These are phyloP conservation scores for Lojkania enalia DNA, from an alignment of 2,329 filamentous ascomycete genomes.

Conservation along the genomic window DNA sequence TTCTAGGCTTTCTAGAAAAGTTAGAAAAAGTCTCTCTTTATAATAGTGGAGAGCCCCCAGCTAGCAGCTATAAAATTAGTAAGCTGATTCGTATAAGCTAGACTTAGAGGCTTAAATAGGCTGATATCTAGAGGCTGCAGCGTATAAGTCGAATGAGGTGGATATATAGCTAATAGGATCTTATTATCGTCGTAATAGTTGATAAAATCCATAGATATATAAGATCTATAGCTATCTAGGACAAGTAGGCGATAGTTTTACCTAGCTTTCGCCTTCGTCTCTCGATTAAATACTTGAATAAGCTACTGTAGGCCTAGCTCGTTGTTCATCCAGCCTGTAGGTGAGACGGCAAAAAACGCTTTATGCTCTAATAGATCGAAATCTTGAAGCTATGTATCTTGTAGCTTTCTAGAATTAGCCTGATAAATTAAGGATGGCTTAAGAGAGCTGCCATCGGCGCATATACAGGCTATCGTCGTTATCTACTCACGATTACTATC, in stretches of 20 bases:
- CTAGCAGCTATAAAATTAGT: conserved; percentile 4
- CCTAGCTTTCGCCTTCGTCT: conserved; percentile 10
- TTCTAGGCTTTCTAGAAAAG: conserved; percentile 4
- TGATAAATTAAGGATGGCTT: conserved; percentile 22
- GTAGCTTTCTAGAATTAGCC: conserved; percentile 15
- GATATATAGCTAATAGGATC: too few relatives aligned
- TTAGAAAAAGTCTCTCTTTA: conserved; percentile 8
- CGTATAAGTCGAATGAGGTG: conserved; percentile 7
- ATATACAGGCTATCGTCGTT: conserved; percentile 21
- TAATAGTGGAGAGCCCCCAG: conserved; percentile 5
- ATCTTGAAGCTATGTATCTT: conserved; percentile 17
- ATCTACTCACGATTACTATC: conserved; percentile 26
- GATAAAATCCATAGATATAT: conserved; percentile 9
- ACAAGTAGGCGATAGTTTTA: conserved; percentile 4
- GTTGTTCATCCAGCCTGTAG: conserved; percentile 8
- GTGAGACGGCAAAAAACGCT: conserved; percentile 10
- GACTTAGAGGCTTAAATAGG: conserved; percentile 6
- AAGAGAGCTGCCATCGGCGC: conserved; percentile 13
- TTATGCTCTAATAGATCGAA: conserved; percentile 8
- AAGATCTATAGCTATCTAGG: conserved; percentile 9
- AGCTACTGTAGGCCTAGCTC: conserved; percentile 6
- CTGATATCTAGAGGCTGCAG: conserved; percentile 5
- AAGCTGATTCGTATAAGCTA: conserved; percentile 2
- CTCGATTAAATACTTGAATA: conserved; percentile 10
- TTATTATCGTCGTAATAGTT: conserved; percentile 7